Conservation (phyloP, 208 protist species). For the Wallacemonas sp. region DNA sequence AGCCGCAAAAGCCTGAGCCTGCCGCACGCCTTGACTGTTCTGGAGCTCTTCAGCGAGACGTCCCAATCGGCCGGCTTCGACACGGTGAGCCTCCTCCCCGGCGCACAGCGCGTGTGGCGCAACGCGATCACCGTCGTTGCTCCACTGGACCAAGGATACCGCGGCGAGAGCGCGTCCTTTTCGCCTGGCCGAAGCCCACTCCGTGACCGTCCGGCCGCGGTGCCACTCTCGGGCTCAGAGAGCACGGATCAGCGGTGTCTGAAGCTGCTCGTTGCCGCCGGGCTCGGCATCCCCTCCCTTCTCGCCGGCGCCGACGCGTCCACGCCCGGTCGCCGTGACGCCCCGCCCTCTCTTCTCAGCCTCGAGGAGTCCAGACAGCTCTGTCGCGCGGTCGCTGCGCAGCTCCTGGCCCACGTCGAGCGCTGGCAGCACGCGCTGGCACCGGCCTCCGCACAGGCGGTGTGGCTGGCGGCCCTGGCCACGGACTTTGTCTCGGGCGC, state of each 20-base stretch:
- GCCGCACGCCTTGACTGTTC: neutral
- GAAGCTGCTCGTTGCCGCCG: neutral
- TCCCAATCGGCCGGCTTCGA: neutral
- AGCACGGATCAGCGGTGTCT: conserved; percentile 2
- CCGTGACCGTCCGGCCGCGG: too few relatives aligned
- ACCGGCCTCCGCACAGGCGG: neutral
- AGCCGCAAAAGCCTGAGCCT: conserved; percentile 2
- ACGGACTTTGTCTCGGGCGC: neutral
- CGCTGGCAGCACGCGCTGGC: neutral
- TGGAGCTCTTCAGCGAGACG: neutral
- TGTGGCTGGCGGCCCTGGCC: neutral
- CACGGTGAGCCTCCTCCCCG: neutral
- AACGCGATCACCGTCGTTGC: neutral
- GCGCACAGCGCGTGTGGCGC: neutral
- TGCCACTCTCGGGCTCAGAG: too few relatives aligned
- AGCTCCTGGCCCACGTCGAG: neutral
- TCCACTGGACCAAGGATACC: too few relatives aligned
- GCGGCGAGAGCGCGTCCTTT: too few relatives aligned
- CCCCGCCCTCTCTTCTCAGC: neutral
- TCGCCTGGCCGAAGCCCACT: too few relatives aligned
- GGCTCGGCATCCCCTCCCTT: neutral
- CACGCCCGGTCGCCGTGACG: neutral
- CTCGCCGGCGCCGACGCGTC: neutral
- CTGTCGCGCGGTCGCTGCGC: neutral
- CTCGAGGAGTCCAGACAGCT: neutral